phyloP scores from a whole-genome alignment of 192 early-diverging fungal species.

The Pecoramyces ruminantium region DNA sequence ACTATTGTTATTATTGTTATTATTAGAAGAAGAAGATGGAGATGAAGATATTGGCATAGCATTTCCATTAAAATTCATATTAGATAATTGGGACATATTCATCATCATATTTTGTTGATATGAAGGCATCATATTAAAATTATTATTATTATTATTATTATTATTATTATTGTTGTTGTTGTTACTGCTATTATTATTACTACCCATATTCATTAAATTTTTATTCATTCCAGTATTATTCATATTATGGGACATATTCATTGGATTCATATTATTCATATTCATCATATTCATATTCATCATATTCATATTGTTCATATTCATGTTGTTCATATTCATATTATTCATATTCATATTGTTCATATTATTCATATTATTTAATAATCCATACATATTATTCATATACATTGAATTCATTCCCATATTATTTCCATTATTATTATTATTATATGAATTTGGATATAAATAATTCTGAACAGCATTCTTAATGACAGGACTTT shows the following conservation, averaged over 20 bases:
- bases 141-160: background rate
- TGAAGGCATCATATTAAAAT: background rate
- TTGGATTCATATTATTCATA: background rate
- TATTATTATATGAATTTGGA: background rate
- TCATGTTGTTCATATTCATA: background rate
- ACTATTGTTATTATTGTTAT: background rate
- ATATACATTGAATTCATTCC: background rate
- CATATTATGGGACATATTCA: background rate
- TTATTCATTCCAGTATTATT: background rate
- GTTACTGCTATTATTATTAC: too few relatives aligned
- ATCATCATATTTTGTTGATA: background rate
- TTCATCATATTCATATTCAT: background rate
- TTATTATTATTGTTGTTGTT: background rate
- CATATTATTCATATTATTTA: background rate
- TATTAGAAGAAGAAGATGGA: background rate
- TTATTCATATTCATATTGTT: background rate
- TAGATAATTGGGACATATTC: background rate
- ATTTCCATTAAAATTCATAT: background rate
- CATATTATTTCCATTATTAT: background rate
- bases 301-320: background rate
- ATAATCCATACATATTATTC: background rate
- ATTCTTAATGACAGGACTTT: background rate
- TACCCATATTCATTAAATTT: background rate
- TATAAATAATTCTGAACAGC: background rate
- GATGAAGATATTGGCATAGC: background rate